Evolutionary conservation across 2,329 filamentous ascomycete genomes (phyloP).

Genomic region (Leptodontidium sp.): DNA sequence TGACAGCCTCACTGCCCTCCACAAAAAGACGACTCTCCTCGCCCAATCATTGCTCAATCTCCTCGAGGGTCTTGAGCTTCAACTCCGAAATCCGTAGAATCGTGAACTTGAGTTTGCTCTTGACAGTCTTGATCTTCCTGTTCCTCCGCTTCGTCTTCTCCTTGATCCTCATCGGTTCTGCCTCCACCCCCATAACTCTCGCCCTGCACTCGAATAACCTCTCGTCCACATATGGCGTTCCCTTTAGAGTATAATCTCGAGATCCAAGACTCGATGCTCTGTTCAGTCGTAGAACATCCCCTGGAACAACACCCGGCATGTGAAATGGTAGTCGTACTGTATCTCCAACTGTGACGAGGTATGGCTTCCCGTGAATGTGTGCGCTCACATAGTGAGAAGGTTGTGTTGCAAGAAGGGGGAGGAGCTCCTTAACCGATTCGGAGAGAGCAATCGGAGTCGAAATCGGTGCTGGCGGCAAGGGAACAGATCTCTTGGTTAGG

Average conservation of each 20-base stretch:
- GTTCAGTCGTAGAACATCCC: constrained; percentile 88
- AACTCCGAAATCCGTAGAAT: constrained; percentile 86
- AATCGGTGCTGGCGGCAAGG: constrained; percentile 33
- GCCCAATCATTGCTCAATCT: constrained; percentile 47
- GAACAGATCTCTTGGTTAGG: constrained; percentile 33
- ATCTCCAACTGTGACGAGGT: constrained; percentile 81
- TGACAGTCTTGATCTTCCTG: constrained; percentile 75
- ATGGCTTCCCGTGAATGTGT: constrained; percentile 81
- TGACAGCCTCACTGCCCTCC: neutral
- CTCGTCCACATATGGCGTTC: constrained; percentile 83
- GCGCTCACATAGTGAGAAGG: constrained; percentile 79
- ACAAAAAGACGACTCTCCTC: neutral
- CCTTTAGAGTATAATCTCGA: constrained; percentile 89
- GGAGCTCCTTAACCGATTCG: constrained; percentile 65
- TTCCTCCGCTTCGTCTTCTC: constrained; percentile 84
- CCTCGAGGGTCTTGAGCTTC: constrained; percentile 54
- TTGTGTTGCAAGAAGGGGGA: constrained; percentile 77
- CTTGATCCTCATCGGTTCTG: constrained; percentile 78
- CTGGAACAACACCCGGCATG: constrained; percentile 78
- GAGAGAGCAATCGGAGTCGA: constrained; percentile 52
- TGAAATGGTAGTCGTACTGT: constrained; percentile 79
- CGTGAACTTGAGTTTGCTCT: constrained; percentile 92
- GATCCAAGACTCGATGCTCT: constrained; percentile 84
- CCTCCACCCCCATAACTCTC: constrained; percentile 83
- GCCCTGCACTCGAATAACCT: constrained; percentile 85